Conservation (phyloP, 371 early-diverging fungal species). For the Blastocladiella emersonii region DNA sequence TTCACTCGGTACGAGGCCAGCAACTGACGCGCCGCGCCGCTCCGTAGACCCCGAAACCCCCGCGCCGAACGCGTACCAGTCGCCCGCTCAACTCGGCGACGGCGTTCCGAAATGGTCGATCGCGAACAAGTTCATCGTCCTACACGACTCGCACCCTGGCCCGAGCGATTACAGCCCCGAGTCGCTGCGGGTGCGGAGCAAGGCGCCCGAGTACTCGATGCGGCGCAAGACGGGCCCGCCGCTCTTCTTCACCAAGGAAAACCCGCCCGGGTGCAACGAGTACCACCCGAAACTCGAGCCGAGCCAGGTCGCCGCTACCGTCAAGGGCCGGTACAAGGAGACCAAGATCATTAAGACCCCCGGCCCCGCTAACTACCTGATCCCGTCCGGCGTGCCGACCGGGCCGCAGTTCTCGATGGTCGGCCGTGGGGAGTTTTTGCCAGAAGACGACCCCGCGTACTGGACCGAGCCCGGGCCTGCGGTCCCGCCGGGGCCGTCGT, state of each 20-base stretch:
- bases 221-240: slow-evolving; percentile 6
- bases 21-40: no score
- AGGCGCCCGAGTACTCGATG: background rate
- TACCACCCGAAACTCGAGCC: slow-evolving; percentile 1
- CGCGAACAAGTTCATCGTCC: background rate
- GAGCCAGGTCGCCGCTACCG: background rate
- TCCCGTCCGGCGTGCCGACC: background rate
- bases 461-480: background rate
- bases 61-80: background rate
- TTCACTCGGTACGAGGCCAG: background rate
- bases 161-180: slow-evolving; percentile 1
- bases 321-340: slow-evolving; percentile 2
- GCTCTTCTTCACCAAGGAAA: background rate
- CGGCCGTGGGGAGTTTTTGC: background rate
- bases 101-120: slow-evolving; percentile 2
- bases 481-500: background rate
- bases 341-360: background rate
- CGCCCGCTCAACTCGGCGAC: background rate
- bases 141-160: background rate
- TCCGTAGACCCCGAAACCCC: background rate
- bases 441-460: background rate
- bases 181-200: background rate
- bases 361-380: slow-evolving; percentile 2
- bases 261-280: slow-evolving; percentile 1
- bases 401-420: slow-evolving; percentile 6